Evolutionary conservation across 257 asterid species (phyloP), one percentile per base, ranked within the genome.

Genomic region (Salvia miltiorrhiza): DNA sequence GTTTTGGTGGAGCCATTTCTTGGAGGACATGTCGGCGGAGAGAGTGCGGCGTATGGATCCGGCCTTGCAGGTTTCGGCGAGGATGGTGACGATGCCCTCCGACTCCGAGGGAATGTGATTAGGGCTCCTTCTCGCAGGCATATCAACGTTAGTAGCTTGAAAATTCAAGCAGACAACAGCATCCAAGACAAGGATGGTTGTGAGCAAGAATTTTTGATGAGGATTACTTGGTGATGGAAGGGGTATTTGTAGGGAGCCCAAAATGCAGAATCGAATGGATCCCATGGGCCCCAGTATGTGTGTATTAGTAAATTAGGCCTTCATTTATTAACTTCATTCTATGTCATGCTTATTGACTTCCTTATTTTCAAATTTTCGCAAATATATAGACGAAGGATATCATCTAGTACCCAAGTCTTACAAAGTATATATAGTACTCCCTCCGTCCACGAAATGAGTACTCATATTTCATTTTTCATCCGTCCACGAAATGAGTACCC

Each of bases 1-100:
- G 41, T 80, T 82, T 20, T 82, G 78, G 14, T 72, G 19, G 10
- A 80, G 80, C 90, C 90, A 85, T 67, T 80, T 82, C 79, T 65
- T 82, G 64, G 87, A 85, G 9, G 90, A 82, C 87, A 85, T 82
- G 45, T 85, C 90, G 32, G 87, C 87, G 9, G 90, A 85, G 47
- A 85, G 85, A 1, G 87, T 85, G 58, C 90, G 86, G 67, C 97
- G 68, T 4, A 91, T 70, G 12, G 97, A 84, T 0, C 77, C 63
- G 0, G 77, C 63, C 41, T 60, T 80, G 13, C n/a, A n/a, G n/a
- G n/a, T n/a, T n/a, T n/a, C 76, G 48, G 84, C 79, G 59, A 92
- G 97, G 74, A 90, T 88, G 33, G 98, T 78, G 53, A 85, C 84
- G 53, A 90, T 87, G 24, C 98, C 97, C 41, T 87, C 63, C 63